These are phyloP conservation scores for Neodidymelliopsis sp. DNA, from an alignment of 2,329 filamentous ascomycete species.

Conservation along the genomic window DNA sequence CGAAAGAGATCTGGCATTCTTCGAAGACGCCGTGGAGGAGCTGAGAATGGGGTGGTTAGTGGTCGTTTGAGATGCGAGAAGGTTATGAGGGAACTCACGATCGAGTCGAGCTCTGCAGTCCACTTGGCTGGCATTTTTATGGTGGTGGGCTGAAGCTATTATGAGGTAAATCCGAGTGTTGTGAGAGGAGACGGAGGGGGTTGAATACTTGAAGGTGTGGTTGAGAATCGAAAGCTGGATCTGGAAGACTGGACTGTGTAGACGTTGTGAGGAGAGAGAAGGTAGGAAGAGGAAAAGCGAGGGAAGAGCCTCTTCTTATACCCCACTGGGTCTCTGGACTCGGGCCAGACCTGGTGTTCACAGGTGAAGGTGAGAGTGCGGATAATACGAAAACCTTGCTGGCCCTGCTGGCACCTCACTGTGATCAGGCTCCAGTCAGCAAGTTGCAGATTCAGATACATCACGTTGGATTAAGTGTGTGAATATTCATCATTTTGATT, in stretches of 20 bases:
- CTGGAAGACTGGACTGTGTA: neutral
- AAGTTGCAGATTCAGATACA: too few species aligned
- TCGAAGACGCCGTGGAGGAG: conserved; percentile 14
- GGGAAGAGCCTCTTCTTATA: neutral
- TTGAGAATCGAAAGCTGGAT: neutral
- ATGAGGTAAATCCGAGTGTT: neutral
- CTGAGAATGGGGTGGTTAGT: neutral
- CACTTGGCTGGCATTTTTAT: conserved; percentile 10
- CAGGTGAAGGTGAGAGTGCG: conserved; percentile 14
- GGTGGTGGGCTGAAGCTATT: neutral
- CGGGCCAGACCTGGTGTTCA: neutral
- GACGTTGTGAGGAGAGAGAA: neutral
- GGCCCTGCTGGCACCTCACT: neutral
- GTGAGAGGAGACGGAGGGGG: neutral
- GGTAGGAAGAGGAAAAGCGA: neutral
- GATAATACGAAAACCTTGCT: neutral
- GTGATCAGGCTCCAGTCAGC: neutral
- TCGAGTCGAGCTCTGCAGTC: conserved; percentile 15
- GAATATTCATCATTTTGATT: too few species aligned
- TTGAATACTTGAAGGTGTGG: neutral
- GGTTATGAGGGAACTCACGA: neutral
- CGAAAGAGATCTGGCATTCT: conserved; percentile 19
- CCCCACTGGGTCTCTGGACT: neutral
- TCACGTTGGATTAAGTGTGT: too few species aligned
- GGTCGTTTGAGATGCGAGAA: neutral